A percentile compares a stretch with the other conserved stretches of the same genome.
These are phyloP conservation scores for Azolla pinnata DNA, from an alignment of 75 land plant genomes.

Conservation along the genomic window DNA sequence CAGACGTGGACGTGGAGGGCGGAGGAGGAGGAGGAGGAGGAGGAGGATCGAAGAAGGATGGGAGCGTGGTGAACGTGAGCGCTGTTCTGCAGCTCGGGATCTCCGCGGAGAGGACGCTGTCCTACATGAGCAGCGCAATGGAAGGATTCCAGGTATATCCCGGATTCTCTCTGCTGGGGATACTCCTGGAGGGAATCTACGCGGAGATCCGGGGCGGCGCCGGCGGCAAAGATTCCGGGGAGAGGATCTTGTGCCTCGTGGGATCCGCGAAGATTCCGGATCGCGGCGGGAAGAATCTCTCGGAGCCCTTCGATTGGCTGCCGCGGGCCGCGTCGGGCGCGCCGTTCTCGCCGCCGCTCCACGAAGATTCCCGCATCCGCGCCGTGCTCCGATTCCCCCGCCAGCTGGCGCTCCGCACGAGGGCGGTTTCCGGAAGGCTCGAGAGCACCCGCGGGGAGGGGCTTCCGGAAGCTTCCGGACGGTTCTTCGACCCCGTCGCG, in stretches of 20 bases:
- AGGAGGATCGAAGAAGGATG: not conserved
- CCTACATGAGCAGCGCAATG: slow-evolving; percentile 5
- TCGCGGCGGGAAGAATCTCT: slow-evolving; percentile 22
- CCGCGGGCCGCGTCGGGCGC: not conserved
- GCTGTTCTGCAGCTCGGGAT: slow-evolving; percentile 22
- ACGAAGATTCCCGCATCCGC: slow-evolving; percentile 35
- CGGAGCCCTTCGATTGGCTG: slow-evolving; percentile 40
- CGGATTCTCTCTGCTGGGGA: slow-evolving; percentile 23
- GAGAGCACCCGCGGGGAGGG: slow-evolving; percentile 27
- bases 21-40: not conserved
- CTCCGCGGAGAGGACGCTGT: slow-evolving; percentile 9
- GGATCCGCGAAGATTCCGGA: slow-evolving; percentile 38
- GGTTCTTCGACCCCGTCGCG: slow-evolving; percentile 40
- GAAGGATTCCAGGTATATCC: slow-evolving; percentile 26
- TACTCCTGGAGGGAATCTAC: slow-evolving; percentile 49
- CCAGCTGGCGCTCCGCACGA: slow-evolving; percentile 24
- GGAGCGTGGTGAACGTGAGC: not conserved
- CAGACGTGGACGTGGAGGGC: not conserved
- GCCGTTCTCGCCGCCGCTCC: slow-evolving; percentile 9
- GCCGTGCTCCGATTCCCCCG: slow-evolving; percentile 38
- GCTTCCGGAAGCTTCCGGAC: too few relatives aligned
- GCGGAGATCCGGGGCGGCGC: slow-evolving; percentile 14
- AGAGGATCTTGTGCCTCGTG: slow-evolving; percentile 47
- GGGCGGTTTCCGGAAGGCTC: slow-evolving; percentile 38
- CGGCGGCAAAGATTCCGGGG: too few relatives aligned